phyloP scores from a whole-genome alignment of 2,329 filamentous ascomycete species.

The Sporothrix humicola region DNA sequence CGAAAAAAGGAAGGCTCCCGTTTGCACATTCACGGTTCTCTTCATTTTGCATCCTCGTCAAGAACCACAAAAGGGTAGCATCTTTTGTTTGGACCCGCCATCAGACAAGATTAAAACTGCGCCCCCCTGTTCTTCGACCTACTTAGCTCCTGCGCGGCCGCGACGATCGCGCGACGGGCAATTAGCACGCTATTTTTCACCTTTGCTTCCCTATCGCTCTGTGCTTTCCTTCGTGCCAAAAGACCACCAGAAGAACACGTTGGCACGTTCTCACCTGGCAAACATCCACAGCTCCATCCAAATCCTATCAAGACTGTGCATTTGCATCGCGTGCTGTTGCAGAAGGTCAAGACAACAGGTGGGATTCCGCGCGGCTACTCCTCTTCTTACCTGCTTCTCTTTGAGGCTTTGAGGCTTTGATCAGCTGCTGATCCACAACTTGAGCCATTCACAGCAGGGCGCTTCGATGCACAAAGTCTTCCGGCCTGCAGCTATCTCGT shows the following conservation, averaged over 20 bases:
- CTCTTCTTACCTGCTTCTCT: neutral
- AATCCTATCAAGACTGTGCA: neutral
- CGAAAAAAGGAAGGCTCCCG: neutral
- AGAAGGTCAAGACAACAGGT: constrained; percentile 17
- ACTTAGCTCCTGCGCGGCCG: constrained; percentile 32
- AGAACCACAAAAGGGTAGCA: constrained; percentile 4
- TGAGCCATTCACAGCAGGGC: neutral
- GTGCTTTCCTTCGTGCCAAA: constrained; percentile 3
- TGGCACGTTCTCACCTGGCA: constrained; percentile 12
- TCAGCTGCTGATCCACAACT: neutral
- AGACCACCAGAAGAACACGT: constrained; percentile 6
- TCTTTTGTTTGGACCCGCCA: constrained; percentile 29
- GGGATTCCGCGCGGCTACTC: constrained; percentile 13
- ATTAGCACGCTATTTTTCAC: constrained; percentile 24
- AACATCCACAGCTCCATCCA: neutral
- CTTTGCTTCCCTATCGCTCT: neutral
- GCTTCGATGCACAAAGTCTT: neutral
- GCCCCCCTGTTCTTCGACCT: constrained; percentile 27
- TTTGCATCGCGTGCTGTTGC: neutral
- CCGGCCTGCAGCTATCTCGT: constrained; percentile 5
- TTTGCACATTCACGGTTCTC: neutral
- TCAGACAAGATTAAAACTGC: constrained; percentile 35
- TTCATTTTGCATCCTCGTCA: neutral
- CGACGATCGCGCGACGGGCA: constrained; percentile 36
- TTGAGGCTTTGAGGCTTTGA: neutral